phyloP scores from a whole-genome alignment of 164 flowering plant genomes.

The Paratinospora sagittata region DNA sequence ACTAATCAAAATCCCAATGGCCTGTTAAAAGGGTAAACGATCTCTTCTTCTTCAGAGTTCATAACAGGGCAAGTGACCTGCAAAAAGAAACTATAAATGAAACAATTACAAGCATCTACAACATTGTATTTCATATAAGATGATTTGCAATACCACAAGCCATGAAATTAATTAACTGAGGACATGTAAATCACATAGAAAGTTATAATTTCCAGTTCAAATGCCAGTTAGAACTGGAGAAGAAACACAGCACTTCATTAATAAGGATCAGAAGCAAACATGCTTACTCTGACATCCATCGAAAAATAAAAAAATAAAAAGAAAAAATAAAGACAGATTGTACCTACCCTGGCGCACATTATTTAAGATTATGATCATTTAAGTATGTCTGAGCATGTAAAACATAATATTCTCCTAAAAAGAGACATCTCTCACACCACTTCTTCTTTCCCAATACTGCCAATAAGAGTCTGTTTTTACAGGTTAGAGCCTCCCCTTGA shows the following conservation, averaged over 20 bases:
- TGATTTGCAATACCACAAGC: too few relatives aligned
- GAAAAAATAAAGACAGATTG: constrained; percentile 2
- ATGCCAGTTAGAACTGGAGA: background rate
- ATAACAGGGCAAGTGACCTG: background rate
- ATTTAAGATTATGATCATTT: constrained; percentile 26
- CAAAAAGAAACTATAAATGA: background rate
- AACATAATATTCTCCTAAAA: constrained; percentile 18
- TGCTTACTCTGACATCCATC: constrained; percentile 8
- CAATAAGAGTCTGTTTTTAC: constrained; percentile 39
- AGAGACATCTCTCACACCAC: constrained; percentile 15
- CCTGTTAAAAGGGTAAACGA: too few relatives aligned
- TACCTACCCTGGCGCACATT: constrained; percentile 17
- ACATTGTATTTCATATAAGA: background rate
- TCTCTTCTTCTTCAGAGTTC: too few relatives aligned
- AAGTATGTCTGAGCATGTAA: constrained; percentile 27
- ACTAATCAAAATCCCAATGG: too few relatives aligned
- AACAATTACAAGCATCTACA: background rate
- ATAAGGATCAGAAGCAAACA: constrained; percentile 1
- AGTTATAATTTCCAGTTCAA: background rate
- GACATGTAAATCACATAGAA: background rate
- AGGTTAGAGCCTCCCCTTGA: constrained; percentile 24
- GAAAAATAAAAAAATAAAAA: background rate
- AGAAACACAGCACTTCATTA: background rate
- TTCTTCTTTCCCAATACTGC: constrained; percentile 17
- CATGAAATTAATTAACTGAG: background rate